Percentiles rank a stretch among this genome's conserved stretches.
Conservation (phyloP, 202 grass and related monocot genomes). For the Setaria italica region DNA sequence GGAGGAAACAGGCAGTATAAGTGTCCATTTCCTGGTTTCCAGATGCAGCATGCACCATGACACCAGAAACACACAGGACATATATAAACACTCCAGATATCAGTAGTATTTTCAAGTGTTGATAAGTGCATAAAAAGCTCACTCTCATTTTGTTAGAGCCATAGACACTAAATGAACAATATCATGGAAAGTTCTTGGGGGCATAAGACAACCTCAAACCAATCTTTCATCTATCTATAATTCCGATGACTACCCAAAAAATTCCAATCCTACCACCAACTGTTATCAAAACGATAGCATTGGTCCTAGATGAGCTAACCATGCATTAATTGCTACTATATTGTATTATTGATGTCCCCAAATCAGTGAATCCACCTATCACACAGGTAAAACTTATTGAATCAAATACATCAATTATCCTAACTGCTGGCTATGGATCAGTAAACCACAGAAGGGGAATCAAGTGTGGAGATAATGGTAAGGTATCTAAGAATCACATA, state of each 20-base stretch:
- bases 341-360: background rate
- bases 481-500: conserved; percentile 30
- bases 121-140: background rate
- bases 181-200: background rate
- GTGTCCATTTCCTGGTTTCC: background rate
- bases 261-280: background rate
- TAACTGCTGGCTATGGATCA: conserved; percentile 23
- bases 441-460: background rate
- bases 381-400: background rate
- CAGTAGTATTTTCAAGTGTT: background rate
- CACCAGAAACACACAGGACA: background rate
- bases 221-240: background rate
- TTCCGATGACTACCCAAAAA: background rate
- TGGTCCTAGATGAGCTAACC: background rate
- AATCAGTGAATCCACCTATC: background rate
- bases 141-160: background rate
- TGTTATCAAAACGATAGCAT: background rate
- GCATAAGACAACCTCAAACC: background rate
- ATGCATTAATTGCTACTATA: background rate
- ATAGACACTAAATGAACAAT: background rate
- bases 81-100: background rate
- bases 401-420: conserved; percentile 19
- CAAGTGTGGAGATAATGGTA: background rate
- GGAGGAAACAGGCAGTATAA: conserved; percentile 12
- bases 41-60: background rate